Evolutionary conservation across 1,284 basidiomycete species (phyloP).

Genomic region (Retiboletus flavoniger): DNA sequence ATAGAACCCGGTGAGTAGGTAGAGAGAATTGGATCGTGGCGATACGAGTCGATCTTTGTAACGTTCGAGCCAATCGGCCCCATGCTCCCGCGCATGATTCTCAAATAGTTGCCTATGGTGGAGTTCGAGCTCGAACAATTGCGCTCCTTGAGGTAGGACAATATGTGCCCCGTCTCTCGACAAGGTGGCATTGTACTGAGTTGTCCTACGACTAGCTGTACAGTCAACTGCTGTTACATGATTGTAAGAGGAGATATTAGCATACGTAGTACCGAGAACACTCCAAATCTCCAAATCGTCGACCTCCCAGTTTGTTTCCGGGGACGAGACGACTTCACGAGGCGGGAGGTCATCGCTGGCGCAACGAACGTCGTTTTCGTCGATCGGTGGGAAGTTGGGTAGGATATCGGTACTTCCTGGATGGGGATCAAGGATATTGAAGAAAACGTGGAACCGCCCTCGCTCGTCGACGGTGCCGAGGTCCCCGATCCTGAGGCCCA

Average conservation of each 20-base stretch:
- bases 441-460: slow-evolving; percentile 1
- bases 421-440: slow-evolving; percentile 1
- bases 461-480: slow-evolving; percentile 1
- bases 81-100: background rate
- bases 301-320: background rate
- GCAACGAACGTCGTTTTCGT: background rate
- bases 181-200: background rate
- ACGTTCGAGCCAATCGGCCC: background rate
- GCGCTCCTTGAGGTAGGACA: too few relatives aligned
- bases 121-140: background rate
- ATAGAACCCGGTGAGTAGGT: slow-evolving; percentile 1
- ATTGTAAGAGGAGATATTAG: too few relatives aligned
- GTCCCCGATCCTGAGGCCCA: slow-evolving; percentile 4
- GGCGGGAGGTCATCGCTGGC: background rate
- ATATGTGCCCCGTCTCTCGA: background rate
- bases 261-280: background rate
- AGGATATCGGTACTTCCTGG: too few relatives aligned
- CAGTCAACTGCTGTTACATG: background rate
- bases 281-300: background rate
- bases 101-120: background rate
- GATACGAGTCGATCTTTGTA: background rate
- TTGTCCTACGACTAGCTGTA: background rate
- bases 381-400: background rate
- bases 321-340: background rate
- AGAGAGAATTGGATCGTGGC: background rate